Evolutionary conservation across 768 basidiomycete genomes (phyloP), one percentile per base, ranked within the genome.

Genomic region (Dioszegia hungarica): DNA sequence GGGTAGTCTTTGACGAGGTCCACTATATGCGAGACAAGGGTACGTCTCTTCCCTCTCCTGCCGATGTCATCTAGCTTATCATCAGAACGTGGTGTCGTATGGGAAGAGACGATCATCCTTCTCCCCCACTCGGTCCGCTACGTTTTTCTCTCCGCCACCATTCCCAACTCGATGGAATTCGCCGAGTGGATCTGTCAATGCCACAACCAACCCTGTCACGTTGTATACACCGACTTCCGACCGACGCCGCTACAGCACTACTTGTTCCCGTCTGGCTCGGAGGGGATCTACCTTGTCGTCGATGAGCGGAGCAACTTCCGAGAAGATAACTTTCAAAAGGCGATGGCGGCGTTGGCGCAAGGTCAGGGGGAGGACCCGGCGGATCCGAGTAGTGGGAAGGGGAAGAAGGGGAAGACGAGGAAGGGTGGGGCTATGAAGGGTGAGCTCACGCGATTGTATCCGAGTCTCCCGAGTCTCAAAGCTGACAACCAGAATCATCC

Each of bases 1-100:
- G 95, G 95, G 94, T 98, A 55, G 85, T 99, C 63, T 99, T 98
- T 75, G 95, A 99, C 73, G 95, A 99, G 78, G 95, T 99, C 60
- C 95, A 99, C 74, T 99, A 98, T 78, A 99, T 98, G 95, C 87
- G 95, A 59, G 95, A 98, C 80, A 91, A 91, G 70, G 79, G 79
- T 79, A 11, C 36, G 72, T 15, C 4, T 15, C 29, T 10, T 40
- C n/a, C 41, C n/a, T n/a, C n/a, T n/a, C n/a, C n/a, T n/a, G n/a
- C n/a, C n/a, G n/a, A n/a, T n/a, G n/a, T n/a, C n/a, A n/a, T n/a
- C n/a, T n/a, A n/a, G n/a, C n/a, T n/a, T n/a, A n/a, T n/a, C n/a
- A n/a, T n/a, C 62, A 80, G 95, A 99, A 74, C 89, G 95, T 64
- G 95, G 95, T 64, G 95, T 99, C 19, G 95, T 99, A 25, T 98